Base-by-base conservation (phyloP, 2,329 filamentous ascomycete species). In the Calonectria pseudoturangicola region DNA sequence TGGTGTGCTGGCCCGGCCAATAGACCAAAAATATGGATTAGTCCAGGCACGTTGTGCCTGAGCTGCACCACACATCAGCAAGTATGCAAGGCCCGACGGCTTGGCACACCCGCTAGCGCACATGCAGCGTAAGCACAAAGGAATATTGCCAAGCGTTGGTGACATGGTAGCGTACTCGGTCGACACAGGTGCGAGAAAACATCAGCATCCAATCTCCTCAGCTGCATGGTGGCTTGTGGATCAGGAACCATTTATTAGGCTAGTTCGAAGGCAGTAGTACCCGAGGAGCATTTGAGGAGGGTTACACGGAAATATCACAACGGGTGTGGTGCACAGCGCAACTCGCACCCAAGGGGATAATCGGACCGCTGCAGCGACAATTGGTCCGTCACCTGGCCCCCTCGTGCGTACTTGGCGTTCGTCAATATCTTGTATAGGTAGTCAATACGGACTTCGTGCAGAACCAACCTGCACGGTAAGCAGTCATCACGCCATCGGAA, bases 71-170 rank as follows among this genome's bases (percentile, higher is more conserved):
- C 58, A 30, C 25, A 47, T 25, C 39, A 63, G 41, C 6, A 62
- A 21, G n/a, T 25, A 48, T 63, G 28, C 18, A 33, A 63, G 39
- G 27, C 18, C 58, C 58, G 41, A 47, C 2, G 41, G 8, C 58
- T 63, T 63, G 58, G 58, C 58, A 15, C 51, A 58, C 2, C 10
- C 51, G 21, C 30, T 21, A 36, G 28, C 9, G 51, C 2, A 56
- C 51, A 21, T 58, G 25, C 51, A 39, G 51, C 30, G 21, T 63
- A 63, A 63, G 58, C 58, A 63, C n/a, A 33, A 47, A 28, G 65
- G 9, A 67, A 67, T 67, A 28, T 16, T 10, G 50, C 65, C 65
- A 18, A 67, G 51, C 18, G 21, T 21, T 21, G 50, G 65, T 67
- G 36, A 36, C 16, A 48, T 45, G 9, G 48, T 56, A 33, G 64